These are phyloP conservation scores for Mimosa bimucronata DNA, from an alignment of 306 rosid species.

Conservation along the genomic window DNA sequence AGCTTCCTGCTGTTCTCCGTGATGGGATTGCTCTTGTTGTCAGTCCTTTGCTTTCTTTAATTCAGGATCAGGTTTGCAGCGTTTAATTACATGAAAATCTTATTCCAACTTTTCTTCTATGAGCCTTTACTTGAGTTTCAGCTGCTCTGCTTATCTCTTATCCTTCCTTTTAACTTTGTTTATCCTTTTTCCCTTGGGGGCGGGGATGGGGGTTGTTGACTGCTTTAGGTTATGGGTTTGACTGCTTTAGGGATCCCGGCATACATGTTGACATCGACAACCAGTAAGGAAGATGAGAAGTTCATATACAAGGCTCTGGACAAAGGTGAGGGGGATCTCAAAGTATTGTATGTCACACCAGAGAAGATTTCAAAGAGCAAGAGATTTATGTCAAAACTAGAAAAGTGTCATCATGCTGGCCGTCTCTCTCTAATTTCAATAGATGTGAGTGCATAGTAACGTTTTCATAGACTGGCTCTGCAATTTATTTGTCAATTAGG, in stretches of 20 bases:
- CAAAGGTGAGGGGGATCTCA: slow-evolving; percentile 87
- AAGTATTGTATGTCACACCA: slow-evolving; percentile 86
- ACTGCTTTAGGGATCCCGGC: slow-evolving; percentile 87
- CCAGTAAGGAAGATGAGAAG: slow-evolving; percentile 81
- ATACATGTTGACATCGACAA: slow-evolving; percentile 80
- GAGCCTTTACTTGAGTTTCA: slow-evolving; percentile 25
- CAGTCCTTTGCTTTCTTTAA: slow-evolving; percentile 91
- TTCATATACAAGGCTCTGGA: slow-evolving; percentile 82
- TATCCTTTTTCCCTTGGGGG: background rate
- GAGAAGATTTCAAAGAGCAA: slow-evolving; percentile 99
- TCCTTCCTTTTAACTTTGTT: background rate
- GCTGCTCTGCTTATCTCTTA: slow-evolving; percentile 2
- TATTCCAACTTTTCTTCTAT: background rate
- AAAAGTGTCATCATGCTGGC: slow-evolving; percentile 86
- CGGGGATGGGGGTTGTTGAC: slow-evolving; percentile 2
- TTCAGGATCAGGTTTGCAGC: slow-evolving; percentile 86
- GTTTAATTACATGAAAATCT: slow-evolving; percentile 34
- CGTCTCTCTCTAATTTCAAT: slow-evolving; percentile 84
- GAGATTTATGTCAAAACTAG: slow-evolving; percentile 98
- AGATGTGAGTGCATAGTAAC: slow-evolving; percentile 65
- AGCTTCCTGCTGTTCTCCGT: slow-evolving; percentile 89
- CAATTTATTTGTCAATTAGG: slow-evolving; percentile 23
- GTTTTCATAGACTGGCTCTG: slow-evolving; percentile 26
- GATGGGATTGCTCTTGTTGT: slow-evolving; percentile 89
- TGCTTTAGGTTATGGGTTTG: slow-evolving; percentile 89